Conservation (phyloP, 2,329 filamentous ascomycete genomes). For the Orbilia ellipsospora region DNA sequence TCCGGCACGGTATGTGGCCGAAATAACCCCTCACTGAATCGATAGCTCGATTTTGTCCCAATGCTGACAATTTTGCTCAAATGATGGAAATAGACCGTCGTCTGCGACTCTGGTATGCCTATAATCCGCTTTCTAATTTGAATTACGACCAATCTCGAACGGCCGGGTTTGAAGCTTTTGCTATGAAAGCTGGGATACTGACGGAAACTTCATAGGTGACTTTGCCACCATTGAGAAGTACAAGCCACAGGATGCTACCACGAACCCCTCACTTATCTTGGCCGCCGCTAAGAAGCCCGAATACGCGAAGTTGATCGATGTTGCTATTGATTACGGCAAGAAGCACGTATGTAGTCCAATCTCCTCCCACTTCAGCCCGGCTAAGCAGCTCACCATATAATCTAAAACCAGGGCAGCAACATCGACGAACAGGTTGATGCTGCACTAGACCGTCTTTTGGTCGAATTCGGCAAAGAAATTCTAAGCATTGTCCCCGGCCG, state of each 20-base stretch:
- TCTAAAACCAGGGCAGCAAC: slow-evolving; percentile 66
- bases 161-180: neutral
- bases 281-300: slow-evolving; percentile 98
- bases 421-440: slow-evolving; percentile 86
- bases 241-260: slow-evolving; percentile 99
- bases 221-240: slow-evolving; percentile 93
- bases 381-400: neutral
- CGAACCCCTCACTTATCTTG: slow-evolving; percentile 98
- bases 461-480: slow-evolving; percentile 98
- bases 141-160: neutral
- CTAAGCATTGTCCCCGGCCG: slow-evolving; percentile 96
- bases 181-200: neutral
- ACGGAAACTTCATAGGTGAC: slow-evolving; percentile 59
- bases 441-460: slow-evolving; percentile 91
- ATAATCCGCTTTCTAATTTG: slow-evolving; percentile 40
- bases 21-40: slow-evolving; percentile 18
- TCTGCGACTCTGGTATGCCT: slow-evolving; percentile 90
- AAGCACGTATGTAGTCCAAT: slow-evolving; percentile 64
- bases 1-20: slow-evolving; percentile 84
- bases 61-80: slow-evolving; percentile 4
- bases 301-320: slow-evolving; percentile 91
- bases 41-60: slow-evolving; percentile 17
- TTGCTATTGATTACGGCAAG: slow-evolving; percentile 88
- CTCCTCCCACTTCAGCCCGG: neutral
- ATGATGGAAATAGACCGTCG: slow-evolving; percentile 75